A percentile compares a stretch with the other conserved stretches of the same genome.
Evolutionary conservation across 129 eudicot genomes (phyloP).

Genomic region (Lactuca saligna): DNA sequence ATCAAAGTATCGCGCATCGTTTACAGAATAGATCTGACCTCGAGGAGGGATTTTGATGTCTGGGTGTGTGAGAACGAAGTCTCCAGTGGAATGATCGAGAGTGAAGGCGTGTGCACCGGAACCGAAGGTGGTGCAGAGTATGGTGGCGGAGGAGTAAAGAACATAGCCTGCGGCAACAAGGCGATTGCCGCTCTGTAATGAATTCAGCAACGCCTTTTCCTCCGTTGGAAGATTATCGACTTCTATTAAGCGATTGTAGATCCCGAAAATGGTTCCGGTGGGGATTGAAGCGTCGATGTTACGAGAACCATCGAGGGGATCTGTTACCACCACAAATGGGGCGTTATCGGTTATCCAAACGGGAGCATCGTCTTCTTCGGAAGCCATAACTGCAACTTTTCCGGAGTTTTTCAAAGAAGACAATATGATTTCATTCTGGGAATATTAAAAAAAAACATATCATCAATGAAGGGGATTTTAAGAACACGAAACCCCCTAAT

Average conservation of each 20-base stretch:
- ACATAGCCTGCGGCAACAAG: conserved; percentile 93
- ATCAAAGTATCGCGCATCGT: conserved; percentile 96
- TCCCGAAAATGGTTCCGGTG: conserved; percentile 94
- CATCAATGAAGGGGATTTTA: neutral
- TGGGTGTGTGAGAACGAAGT: conserved; percentile 85
- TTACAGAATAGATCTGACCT: conserved; percentile 97
- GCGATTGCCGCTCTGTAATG: conserved; percentile 78
- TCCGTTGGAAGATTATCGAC: conserved; percentile 66
- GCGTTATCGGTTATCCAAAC: conserved; percentile 84
- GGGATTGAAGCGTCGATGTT: conserved; percentile 98
- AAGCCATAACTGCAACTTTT: conserved; percentile 99
- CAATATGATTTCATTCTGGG: conserved; percentile 85
- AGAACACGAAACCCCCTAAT: neutral
- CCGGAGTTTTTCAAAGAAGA: conserved; percentile 76
- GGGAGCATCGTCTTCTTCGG: conserved; percentile 96
- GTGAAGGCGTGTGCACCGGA: conserved; percentile 85
- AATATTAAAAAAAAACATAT: neutral
- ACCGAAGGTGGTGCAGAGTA: conserved; percentile 80
- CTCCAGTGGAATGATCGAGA: conserved; percentile 78
- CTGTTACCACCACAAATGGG: conserved; percentile 92
- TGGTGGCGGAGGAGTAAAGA: conserved; percentile 96
- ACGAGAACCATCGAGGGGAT: conserved; percentile 98
- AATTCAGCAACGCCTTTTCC: conserved; percentile 77
- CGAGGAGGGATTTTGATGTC: conserved; percentile 75
- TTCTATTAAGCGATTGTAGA: conserved; percentile 76